A percentile compares a stretch with the other conserved stretches of the same genome.
These are phyloP conservation scores for Fusarium sp. DNA, from an alignment of 2,329 filamentous ascomycete species.

Conservation along the genomic window DNA sequence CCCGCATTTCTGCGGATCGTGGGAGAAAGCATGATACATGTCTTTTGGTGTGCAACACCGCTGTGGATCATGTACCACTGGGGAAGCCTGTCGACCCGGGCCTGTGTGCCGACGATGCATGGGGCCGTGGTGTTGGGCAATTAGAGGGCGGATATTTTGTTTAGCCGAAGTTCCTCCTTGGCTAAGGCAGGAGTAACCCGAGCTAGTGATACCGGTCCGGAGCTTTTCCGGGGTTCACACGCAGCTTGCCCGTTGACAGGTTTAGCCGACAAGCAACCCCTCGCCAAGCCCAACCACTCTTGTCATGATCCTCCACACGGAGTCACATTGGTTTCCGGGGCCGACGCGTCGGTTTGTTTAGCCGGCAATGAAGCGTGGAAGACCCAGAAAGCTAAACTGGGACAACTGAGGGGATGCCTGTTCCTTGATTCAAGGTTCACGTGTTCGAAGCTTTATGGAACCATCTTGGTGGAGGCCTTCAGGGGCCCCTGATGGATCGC, in stretches of 20 bases:
- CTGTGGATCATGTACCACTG: neutral
- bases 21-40: slow-evolving; percentile 6
- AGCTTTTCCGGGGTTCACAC: slow-evolving; percentile 30
- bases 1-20: slow-evolving; percentile 29
- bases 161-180: slow-evolving; percentile 24
- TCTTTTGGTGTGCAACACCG: neutral
- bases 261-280: neutral
- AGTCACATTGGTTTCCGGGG: neutral
- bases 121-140: slow-evolving; percentile 33
- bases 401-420: slow-evolving; percentile 6
- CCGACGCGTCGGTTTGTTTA: neutral
- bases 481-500: slow-evolving; percentile 34
- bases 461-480: slow-evolving; percentile 17
- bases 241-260: slow-evolving; percentile 20
- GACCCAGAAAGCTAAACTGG: no score
- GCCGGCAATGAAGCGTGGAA: no score
- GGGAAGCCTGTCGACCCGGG: slow-evolving; percentile 16
- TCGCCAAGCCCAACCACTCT: neutral
- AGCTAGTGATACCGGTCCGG: slow-evolving; percentile 13
- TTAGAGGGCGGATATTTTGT: slow-evolving; percentile 18
- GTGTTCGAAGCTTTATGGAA: slow-evolving; percentile 2
- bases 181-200: slow-evolving; percentile 6
- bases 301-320: neutral
- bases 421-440: neutral
- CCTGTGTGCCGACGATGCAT: slow-evolving; percentile 4